Base-by-base conservation (phyloP, 2,329 filamentous ascomycete species). In the Leptographium procerum region DNA sequence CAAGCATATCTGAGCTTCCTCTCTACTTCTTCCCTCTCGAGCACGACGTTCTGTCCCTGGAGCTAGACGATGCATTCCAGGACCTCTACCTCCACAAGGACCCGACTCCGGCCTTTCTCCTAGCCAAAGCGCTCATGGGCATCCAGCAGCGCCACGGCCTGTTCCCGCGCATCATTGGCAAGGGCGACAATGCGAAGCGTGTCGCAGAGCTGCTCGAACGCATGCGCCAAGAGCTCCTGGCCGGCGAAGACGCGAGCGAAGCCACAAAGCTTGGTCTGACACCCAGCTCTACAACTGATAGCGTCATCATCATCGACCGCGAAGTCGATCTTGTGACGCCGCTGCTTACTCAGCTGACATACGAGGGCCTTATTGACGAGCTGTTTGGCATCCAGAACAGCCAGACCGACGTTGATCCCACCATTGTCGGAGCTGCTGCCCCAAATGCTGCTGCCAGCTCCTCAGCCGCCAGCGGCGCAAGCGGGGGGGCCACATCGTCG, bases 361-460 rank as follows among this genome's bases (percentile, higher is more conserved):
- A 99, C 67, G 92, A 99, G 73, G 94, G 94, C 4, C 77, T 99
- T 29, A 87, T 99, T 57, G 95, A 99, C 67, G 94, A 99, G 69
- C 81, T 94, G 19, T 95, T 95, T 68, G 86, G 88, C 34, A 95
- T 99, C 61, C 84, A 89, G 63, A 88, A 96, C 68, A 97, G 95
- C 67, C 91, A 95, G 69, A 86, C 89, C 43, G 94, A 97, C 68
- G 85, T 97, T 26, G 92, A 97, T 69, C 89, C 90, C 2, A 91
- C 91, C 1, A 83, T 97, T 60, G 84, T 96, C 11, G 92, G 92
- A 13, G 81, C 82, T n/a, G 59, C 58, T 16, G 56, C 56, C 3
- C 40, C 64, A 13, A 52, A 63, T 10, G 70, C 77, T 9, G 76
- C 83, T 65, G 74, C 76, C n/a, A n/a, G n/a, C 52, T 73, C 79